These are phyloP conservation scores for Colletotrichum melonis DNA, from an alignment of 2,329 filamentous ascomycete genomes.

Conservation along the genomic window DNA sequence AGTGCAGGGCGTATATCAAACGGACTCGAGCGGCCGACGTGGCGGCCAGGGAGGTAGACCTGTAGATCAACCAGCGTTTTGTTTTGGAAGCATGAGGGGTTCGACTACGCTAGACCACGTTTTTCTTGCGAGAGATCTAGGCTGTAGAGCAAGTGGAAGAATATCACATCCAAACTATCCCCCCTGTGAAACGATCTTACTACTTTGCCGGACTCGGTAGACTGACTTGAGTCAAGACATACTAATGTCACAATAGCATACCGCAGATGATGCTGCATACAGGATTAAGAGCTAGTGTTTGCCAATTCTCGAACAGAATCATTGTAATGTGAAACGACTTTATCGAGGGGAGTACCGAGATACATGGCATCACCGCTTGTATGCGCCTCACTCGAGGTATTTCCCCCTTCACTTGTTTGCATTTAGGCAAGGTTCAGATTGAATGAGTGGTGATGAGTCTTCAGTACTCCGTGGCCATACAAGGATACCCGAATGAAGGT, in stretches of 20 bases:
- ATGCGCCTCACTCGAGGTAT: too few species aligned
- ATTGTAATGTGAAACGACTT: neutral
- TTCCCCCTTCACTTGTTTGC: too few species aligned
- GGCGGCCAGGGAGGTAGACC: neutral
- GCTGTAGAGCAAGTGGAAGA: too few species aligned
- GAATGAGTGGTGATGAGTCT: too few species aligned
- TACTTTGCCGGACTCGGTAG: too few species aligned
- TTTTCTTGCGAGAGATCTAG: too few species aligned
- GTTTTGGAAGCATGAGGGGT: neutral
- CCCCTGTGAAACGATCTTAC: too few species aligned
- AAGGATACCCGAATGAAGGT: neutral
- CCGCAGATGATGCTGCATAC: neutral
- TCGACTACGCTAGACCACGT: too few species aligned
- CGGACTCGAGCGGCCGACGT: neutral
- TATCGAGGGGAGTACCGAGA: neutral
- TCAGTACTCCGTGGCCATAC: too few species aligned
- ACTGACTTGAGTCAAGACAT: too few species aligned
- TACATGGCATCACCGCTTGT: neutral
- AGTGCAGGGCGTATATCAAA: neutral
- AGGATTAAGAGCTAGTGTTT: neutral
- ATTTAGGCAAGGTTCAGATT: too few species aligned
- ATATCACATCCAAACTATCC: too few species aligned
- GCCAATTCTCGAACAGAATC: neutral
- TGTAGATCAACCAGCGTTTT: neutral
- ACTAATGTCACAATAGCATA: neutral